Percentiles rank a stretch among this genome's conserved stretches.
phyloP scores from a whole-genome alignment of 495 filamentous ascomycete species.

The Durotheca rogersii region DNA sequence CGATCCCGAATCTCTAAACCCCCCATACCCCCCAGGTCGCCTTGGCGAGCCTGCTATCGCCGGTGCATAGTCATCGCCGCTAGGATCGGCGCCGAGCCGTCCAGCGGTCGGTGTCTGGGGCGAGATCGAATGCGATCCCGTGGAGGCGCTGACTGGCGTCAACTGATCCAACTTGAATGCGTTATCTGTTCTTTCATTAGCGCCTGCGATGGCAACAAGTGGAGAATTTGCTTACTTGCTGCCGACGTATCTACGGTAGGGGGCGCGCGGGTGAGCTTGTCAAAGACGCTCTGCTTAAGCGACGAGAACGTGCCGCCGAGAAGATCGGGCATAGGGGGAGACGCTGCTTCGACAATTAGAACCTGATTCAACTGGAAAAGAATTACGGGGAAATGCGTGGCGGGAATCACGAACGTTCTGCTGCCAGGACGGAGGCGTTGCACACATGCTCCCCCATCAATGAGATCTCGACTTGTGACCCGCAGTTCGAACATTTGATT shows the following conservation, averaged over 20 bases:
- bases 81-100: slow-evolving; percentile 37
- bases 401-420: slow-evolving; percentile 40
- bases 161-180: slow-evolving; percentile 60
- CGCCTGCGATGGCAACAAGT: slow-evolving; percentile 7
- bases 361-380: not conserved
- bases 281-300: slow-evolving; percentile 36
- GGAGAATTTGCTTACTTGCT: slow-evolving; percentile 53
- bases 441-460: slow-evolving; percentile 92
- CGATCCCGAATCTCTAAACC: slow-evolving; percentile 54
- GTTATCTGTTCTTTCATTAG: slow-evolving; percentile 55
- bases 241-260: slow-evolving; percentile 58
- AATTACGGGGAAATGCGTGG: not conserved
- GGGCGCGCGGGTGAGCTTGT: slow-evolving; percentile 41
- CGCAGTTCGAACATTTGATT: slow-evolving; percentile 95
- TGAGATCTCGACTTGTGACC: slow-evolving; percentile 80
- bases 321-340: slow-evolving; percentile 44
- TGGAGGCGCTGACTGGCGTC: slow-evolving; percentile 61
- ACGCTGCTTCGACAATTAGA: slow-evolving; percentile 32
- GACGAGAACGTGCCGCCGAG: slow-evolving; percentile 31
- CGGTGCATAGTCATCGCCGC: slow-evolving; percentile 42
- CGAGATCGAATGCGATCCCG: slow-evolving; percentile 57
- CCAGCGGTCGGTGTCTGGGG: slow-evolving; percentile 51
- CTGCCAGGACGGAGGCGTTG: slow-evolving; percentile 35
- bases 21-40: slow-evolving; percentile 44
- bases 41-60: slow-evolving; percentile 39